Conservation (phyloP, 2,329 filamentous ascomycete species). For the Cryphonectria parasitica region DNA sequence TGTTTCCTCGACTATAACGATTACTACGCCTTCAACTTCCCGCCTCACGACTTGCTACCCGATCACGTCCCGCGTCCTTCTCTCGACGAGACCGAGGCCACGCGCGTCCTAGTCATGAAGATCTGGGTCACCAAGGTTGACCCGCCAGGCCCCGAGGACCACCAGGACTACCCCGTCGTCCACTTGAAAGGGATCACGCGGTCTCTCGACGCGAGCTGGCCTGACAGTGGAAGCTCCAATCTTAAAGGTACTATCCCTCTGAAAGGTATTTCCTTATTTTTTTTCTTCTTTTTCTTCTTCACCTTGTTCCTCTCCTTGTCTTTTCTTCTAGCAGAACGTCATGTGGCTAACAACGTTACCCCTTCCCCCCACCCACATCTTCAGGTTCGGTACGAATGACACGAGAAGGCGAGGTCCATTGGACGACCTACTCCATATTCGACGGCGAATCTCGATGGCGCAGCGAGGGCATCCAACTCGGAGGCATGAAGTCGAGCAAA, state of each 20-base stretch:
- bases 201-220: conserved; percentile 66
- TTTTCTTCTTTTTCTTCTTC: neutral
- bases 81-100: conserved; percentile 67
- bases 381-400: conserved; percentile 68
- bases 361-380: conserved; percentile 18
- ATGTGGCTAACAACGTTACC: conserved; percentile 25
- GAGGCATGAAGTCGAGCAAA: conserved; percentile 65
- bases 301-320: too few species aligned
- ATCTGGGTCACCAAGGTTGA: conserved; percentile 65
- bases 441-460: conserved; percentile 72
- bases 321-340: neutral
- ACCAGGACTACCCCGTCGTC: conserved; percentile 64
- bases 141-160: conserved; percentile 60
- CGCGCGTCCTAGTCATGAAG: conserved; percentile 71
- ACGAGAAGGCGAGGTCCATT: conserved; percentile 71
- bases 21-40: conserved; percentile 74
- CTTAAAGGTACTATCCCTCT: conserved; percentile 56
- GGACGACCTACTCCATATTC: conserved; percentile 70
- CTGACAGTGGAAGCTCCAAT: conserved; percentile 69
- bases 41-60: conserved; percentile 44
- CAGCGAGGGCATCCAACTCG: conserved; percentile 77
- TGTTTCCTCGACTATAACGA: conserved; percentile 70
- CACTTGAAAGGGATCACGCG: conserved; percentile 67
- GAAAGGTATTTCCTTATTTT: conserved; percentile 25
- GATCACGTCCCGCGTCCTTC: conserved; percentile 52